phyloP scores from a whole-genome alignment of 139 green algal species.

The Asterochloris erici region DNA sequence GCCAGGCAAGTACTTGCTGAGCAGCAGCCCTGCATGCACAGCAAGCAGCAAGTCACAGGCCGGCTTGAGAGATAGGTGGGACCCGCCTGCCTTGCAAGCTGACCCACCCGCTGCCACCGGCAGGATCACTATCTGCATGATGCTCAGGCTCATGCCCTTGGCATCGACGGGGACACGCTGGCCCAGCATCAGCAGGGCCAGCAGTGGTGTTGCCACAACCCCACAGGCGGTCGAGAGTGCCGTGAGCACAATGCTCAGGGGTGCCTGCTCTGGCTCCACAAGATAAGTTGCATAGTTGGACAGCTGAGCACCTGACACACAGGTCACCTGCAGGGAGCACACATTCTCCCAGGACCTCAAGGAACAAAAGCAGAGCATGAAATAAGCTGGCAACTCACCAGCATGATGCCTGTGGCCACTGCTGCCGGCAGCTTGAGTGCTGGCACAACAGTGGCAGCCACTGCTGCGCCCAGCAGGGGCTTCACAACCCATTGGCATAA shows the following conservation, averaged over 20 bases:
- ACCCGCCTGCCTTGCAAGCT: neutral
- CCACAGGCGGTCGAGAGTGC: slow-evolving; percentile 31
- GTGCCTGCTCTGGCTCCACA: slow-evolving; percentile 20
- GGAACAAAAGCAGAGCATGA: neutral
- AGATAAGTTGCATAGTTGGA: slow-evolving; percentile 42
- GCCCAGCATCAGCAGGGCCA: slow-evolving; percentile 32
- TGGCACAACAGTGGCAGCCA: slow-evolving; percentile 21
- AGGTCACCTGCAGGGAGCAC: slow-evolving; percentile 21
- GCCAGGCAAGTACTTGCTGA: slow-evolving; percentile 10
- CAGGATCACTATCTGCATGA: slow-evolving; percentile 35
- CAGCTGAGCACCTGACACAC: slow-evolving; percentile 42
- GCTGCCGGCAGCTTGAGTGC: slow-evolving; percentile 3
- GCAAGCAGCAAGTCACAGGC: neutral
- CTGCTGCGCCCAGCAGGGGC: slow-evolving; percentile 21
- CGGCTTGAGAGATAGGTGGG: neutral
- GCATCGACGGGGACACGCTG: slow-evolving; percentile 31
- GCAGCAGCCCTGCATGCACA: slow-evolving; percentile 12
- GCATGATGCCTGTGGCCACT: slow-evolving; percentile 30
- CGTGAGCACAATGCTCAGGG: slow-evolving; percentile 36
- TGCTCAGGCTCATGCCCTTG: slow-evolving; percentile 22
- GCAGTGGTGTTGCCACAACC: slow-evolving; percentile 25
- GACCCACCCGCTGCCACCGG: slow-evolving; percentile 21
- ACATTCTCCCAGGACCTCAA: neutral
- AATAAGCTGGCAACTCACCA: slow-evolving; percentile 16
- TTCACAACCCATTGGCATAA: slow-evolving; percentile 32